Percentiles rank a stretch among this genome's conserved stretches.
Conservation (phyloP, 805 yeast genomes). For the Priceomyces fermenticarens region DNA sequence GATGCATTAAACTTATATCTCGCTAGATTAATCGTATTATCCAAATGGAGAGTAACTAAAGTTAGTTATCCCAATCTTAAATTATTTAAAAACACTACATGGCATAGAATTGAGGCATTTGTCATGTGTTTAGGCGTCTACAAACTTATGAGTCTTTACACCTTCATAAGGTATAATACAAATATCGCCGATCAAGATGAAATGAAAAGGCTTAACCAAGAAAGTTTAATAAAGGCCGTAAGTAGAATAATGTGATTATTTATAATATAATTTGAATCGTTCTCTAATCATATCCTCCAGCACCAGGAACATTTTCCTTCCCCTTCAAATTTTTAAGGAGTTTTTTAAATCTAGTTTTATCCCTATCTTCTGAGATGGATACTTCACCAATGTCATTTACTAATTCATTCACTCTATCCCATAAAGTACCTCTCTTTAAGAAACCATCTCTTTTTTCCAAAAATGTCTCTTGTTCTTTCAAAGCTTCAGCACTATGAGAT, state of each 20-base stretch:
- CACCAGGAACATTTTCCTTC: slow-evolving; percentile 73
- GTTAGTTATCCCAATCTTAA: slow-evolving; percentile 36
- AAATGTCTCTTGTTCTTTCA: slow-evolving; percentile 67
- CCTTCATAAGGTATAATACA: slow-evolving; percentile 20
- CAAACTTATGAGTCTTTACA: slow-evolving; percentile 37
- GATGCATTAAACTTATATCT: slow-evolving; percentile 31
- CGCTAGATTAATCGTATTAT: slow-evolving; percentile 30
- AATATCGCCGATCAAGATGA: slow-evolving; percentile 8
- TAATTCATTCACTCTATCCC: slow-evolving; percentile 59
- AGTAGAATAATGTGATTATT: slow-evolving; percentile 19
- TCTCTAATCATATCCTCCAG: slow-evolving; percentile 51
- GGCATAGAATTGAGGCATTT: slow-evolving; percentile 31
- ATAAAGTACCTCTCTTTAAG: slow-evolving; percentile 47
- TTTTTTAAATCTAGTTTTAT: slow-evolving; percentile 68
- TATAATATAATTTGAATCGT: neutral
- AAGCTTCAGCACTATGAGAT: slow-evolving; percentile 57
- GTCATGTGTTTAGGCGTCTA: slow-evolving; percentile 34
- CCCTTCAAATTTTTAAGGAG: slow-evolving; percentile 64
- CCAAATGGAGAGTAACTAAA: slow-evolving; percentile 41
- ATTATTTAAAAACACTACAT: slow-evolving; percentile 20
- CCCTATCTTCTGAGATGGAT: slow-evolving; percentile 48
- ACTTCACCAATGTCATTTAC: slow-evolving; percentile 43
- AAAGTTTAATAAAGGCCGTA: slow-evolving; percentile 14
- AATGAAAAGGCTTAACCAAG: slow-evolving; percentile 11
- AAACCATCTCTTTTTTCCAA: slow-evolving; percentile 69